Evolutionary conservation across 257 asterid species (phyloP).

Genomic region (Verbena officinalis): DNA sequence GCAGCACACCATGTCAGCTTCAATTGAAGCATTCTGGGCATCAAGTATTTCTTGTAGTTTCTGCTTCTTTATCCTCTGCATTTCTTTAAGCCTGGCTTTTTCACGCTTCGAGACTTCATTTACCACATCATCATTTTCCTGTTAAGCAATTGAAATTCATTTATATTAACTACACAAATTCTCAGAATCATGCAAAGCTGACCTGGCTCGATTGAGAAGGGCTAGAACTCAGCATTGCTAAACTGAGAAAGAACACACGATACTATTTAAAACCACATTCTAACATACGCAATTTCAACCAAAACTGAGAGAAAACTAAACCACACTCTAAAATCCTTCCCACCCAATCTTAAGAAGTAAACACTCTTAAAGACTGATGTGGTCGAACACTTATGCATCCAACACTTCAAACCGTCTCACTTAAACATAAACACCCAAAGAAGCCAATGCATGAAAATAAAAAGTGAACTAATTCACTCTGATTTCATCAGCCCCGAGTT

Average conservation of each 20-base stretch:
- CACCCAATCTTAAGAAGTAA: background rate
- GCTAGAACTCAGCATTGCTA: background rate
- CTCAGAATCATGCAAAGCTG: background rate
- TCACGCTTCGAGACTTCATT: slow-evolving; percentile 76
- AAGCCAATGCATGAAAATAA: background rate
- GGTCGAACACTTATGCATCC: background rate
- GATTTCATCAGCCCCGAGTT: slow-evolving; percentile 1
- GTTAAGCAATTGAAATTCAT: slow-evolving; percentile 12
- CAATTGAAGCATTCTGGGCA: slow-evolving; percentile 92
- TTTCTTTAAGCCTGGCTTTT: slow-evolving; percentile 66
- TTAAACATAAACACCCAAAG: background rate
- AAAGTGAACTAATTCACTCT: background rate
- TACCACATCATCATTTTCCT: slow-evolving; percentile 58
- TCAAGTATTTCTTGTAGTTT: slow-evolving; percentile 88
- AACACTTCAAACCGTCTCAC: background rate
- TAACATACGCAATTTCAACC: background rate
- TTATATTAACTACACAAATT: slow-evolving; percentile 1
- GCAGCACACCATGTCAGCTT: slow-evolving; percentile 85
- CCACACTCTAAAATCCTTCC: background rate
- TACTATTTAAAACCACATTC: background rate
- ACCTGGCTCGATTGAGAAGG: background rate
- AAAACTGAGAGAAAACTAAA: background rate
- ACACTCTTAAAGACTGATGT: background rate
- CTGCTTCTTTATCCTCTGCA: slow-evolving; percentile 83
- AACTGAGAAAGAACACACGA: background rate